Evolutionary conservation across 495 filamentous ascomycete genomes (phyloP).

Genomic region (Penicillium mononematosum): DNA sequence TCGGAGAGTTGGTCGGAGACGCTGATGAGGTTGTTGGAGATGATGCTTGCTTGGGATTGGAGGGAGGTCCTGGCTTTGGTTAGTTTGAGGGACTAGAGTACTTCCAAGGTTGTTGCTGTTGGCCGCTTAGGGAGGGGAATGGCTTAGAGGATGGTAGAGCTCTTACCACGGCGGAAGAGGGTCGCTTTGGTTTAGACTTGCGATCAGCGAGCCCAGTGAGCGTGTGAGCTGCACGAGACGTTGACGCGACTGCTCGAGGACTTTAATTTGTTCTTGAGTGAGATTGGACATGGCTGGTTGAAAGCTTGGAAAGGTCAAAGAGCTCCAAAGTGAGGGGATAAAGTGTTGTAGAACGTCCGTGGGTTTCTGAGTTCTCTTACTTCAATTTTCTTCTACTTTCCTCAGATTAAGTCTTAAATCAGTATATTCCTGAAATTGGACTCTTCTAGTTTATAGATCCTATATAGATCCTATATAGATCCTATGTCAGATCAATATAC

Average conservation of each 20-base stretch:
- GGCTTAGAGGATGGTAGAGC: background rate
- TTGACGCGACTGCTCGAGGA: constrained; percentile 72
- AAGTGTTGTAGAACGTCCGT: background rate
- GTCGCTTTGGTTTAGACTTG: constrained; percentile 51
- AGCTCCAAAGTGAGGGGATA: constrained; percentile 6
- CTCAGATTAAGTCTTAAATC: background rate
- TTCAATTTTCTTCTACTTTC: background rate
- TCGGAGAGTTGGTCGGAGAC: constrained; percentile 58
- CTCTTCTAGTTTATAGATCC: background rate
- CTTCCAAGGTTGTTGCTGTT: background rate
- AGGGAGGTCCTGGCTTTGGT: constrained; percentile 58
- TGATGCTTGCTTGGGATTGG: constrained; percentile 63
- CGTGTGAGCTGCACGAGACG: constrained; percentile 66
- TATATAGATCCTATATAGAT: too few relatives aligned
- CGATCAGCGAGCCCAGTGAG: constrained; percentile 62
- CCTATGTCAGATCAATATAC: background rate
- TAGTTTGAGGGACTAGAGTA: background rate
- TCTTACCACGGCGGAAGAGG: constrained; percentile 61
- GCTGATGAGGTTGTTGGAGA: constrained; percentile 60
- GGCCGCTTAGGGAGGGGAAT: background rate
- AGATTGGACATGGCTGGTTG: constrained; percentile 32
- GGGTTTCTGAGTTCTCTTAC: background rate
- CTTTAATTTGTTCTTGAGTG: constrained; percentile 61
- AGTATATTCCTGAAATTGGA: background rate
- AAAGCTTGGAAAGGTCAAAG: constrained; percentile 9